phyloP scores from a whole-genome alignment of 495 filamentous ascomycete genomes.

The Lophiostoma macrostomum region DNA sequence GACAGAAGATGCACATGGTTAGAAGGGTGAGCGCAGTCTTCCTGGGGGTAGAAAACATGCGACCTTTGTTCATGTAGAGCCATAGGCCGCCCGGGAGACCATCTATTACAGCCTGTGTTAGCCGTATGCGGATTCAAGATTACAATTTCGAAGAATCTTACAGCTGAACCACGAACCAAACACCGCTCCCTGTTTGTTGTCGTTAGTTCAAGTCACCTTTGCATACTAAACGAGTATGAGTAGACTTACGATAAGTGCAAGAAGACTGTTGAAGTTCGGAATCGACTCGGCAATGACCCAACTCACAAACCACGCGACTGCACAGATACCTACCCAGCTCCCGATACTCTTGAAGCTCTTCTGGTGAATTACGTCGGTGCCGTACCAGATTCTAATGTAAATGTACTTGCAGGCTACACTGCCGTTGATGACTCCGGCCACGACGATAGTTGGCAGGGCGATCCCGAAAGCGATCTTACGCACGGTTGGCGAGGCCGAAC shows the following conservation, averaged over 20 bases:
- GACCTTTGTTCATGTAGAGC: conserved; percentile 23
- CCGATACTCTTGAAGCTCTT: conserved; percentile 22
- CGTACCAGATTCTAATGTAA: conserved; percentile 27
- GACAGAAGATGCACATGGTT: conserved; percentile 12
- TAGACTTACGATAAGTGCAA: conserved; percentile 36
- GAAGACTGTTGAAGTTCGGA: conserved; percentile 36
- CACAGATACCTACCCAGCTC: conserved; percentile 36
- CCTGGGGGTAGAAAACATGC: background rate
- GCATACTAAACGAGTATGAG: background rate
- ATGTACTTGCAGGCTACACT: conserved; percentile 35
- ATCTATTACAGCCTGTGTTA: conserved; percentile 11
- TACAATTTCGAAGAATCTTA: conserved; percentile 1
- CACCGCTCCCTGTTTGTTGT: conserved; percentile 10
- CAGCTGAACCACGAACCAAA: conserved; percentile 31
- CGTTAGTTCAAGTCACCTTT: background rate
- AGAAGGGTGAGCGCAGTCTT: conserved; percentile 15
- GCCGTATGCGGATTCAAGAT: background rate
- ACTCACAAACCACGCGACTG: conserved; percentile 26
- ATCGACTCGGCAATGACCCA: conserved; percentile 39
- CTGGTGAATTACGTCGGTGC: conserved; percentile 17
- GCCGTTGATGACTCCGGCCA: conserved; percentile 71
- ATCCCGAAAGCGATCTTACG: conserved; percentile 76
- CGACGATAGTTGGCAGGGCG: conserved; percentile 69
- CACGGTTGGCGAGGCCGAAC: conserved; percentile 57
- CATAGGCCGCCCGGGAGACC: conserved; percentile 21